Evolutionary conservation across 192 early-diverging fungal species (phyloP).

Genomic region (Ramicandelaber brevisporus): DNA sequence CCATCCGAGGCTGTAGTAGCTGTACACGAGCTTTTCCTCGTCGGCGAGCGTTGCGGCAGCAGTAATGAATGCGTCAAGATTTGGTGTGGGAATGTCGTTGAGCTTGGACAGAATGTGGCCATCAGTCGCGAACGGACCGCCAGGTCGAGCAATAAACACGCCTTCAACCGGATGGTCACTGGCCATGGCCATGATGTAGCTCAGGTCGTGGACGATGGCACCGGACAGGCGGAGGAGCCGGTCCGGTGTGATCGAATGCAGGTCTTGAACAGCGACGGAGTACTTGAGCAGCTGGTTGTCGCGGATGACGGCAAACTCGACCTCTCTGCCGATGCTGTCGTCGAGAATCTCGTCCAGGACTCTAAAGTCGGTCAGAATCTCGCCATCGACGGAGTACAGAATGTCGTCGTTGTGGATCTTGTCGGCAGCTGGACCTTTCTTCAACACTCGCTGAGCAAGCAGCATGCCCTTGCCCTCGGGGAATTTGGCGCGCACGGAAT

Average conservation of each 20-base stretch:
- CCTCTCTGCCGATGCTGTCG: constrained; percentile 18
- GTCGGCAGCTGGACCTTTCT: constrained; percentile 37
- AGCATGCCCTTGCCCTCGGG: constrained; percentile 49
- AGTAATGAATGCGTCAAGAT: constrained; percentile 34
- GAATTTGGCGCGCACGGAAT: constrained; percentile 24
- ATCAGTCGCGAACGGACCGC: constrained; percentile 32
- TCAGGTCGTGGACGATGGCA: constrained; percentile 42
- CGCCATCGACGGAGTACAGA: constrained; percentile 28
- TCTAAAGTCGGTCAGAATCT: constrained; percentile 44
- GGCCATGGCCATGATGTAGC: constrained; percentile 48
- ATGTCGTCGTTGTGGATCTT: constrained; percentile 47
- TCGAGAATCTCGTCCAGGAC: constrained; percentile 33
- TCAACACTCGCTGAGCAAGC: constrained; percentile 26
- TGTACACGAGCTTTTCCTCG: constrained; percentile 6
- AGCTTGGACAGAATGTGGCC: no score
- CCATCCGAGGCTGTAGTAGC: constrained; percentile 7
- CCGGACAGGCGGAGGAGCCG: constrained; percentile 70
- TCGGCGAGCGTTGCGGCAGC: constrained; percentile 36
- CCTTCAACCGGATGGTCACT: constrained; percentile 45
- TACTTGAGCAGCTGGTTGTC: constrained; percentile 20
- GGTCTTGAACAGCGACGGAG: constrained; percentile 29
- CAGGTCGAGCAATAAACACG: constrained; percentile 49
- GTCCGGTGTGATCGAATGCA: constrained; percentile 57
- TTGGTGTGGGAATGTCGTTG: no score
- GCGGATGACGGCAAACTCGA: constrained; percentile 27